Conservation (phyloP, 192 early-diverging fungal genomes). For the Dispira simplex region DNA sequence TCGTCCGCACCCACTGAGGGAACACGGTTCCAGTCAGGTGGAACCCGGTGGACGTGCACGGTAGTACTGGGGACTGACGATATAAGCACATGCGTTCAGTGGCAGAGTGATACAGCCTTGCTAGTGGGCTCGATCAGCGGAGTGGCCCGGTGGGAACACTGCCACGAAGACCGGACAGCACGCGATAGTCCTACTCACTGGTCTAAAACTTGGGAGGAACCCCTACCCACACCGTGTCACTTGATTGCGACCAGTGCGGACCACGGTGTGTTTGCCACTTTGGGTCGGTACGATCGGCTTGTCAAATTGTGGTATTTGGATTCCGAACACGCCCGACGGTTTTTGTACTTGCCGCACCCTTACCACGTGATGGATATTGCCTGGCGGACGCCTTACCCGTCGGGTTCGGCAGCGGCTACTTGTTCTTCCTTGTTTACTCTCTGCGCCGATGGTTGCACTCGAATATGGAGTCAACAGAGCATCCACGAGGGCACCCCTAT, state of each 20-base stretch:
- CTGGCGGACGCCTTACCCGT: background rate
- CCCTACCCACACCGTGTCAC: background rate
- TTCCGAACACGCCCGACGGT: background rate
- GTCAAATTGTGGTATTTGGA: conserved; percentile 1
- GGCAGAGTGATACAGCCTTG: too few relatives aligned
- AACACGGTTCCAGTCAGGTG: too few relatives aligned
- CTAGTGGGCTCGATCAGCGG: too few relatives aligned
- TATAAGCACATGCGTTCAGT: too few relatives aligned
- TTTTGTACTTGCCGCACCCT: background rate
- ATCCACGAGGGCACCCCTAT: too few relatives aligned
- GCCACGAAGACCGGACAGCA: too few relatives aligned
- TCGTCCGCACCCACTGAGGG: too few relatives aligned
- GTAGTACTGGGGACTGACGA: too few relatives aligned
- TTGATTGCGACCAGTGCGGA: background rate
- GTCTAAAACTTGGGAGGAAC: background rate
- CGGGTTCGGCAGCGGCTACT: background rate
- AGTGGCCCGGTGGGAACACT: too few relatives aligned
- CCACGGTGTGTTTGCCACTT: background rate
- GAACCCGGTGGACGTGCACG: too few relatives aligned
- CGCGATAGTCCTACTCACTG: background rate
- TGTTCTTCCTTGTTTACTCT: background rate
- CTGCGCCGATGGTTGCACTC: background rate
- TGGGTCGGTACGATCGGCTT: background rate
- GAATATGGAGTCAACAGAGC: background rate
- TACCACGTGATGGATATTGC: background rate